Conservation (phyloP, 2,329 filamentous ascomycete genomes). For the Zymoseptoria brevis region DNA sequence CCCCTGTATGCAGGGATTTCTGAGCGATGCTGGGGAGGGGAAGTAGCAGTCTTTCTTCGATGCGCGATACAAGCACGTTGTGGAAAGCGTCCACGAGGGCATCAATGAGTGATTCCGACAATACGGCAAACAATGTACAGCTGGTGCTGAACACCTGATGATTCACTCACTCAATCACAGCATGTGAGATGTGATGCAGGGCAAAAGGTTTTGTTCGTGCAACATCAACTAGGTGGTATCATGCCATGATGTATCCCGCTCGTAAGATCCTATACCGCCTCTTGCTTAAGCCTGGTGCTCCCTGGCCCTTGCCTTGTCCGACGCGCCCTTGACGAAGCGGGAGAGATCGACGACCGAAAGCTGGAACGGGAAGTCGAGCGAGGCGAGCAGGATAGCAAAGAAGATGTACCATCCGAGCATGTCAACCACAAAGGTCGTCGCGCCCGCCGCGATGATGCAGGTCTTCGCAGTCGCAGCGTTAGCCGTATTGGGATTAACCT, state of each 20-base stretch:
- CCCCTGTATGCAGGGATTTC: no score
- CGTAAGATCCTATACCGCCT: neutral
- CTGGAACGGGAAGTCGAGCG: slow-evolving; percentile 46
- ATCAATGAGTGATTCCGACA: no score
- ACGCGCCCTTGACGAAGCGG: slow-evolving; percentile 38
- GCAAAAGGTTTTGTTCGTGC: neutral
- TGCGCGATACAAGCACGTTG: no score
- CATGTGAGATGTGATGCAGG: neutral
- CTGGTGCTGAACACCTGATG: neutral
- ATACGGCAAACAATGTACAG: neutral
- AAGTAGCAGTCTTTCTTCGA: no score
- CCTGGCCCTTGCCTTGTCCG: slow-evolving; percentile 28
- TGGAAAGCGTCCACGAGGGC: no score
- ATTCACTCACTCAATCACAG: neutral
- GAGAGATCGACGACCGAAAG: slow-evolving; percentile 44
- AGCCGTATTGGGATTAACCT: slow-evolving; percentile 27
- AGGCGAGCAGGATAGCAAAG: slow-evolving; percentile 46
- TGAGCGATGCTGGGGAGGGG: no score
- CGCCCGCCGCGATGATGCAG: slow-evolving; percentile 37
- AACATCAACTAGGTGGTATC: neutral
- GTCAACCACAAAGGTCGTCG: slow-evolving; percentile 42
- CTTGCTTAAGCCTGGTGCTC: slow-evolving; percentile 14
- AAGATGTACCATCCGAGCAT: slow-evolving; percentile 48
- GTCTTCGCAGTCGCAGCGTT: slow-evolving; percentile 5
- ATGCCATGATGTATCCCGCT: neutral